phyloP scores from a whole-genome alignment of 1,284 basidiomycete species.

The Coniferiporia sulphurascens region DNA sequence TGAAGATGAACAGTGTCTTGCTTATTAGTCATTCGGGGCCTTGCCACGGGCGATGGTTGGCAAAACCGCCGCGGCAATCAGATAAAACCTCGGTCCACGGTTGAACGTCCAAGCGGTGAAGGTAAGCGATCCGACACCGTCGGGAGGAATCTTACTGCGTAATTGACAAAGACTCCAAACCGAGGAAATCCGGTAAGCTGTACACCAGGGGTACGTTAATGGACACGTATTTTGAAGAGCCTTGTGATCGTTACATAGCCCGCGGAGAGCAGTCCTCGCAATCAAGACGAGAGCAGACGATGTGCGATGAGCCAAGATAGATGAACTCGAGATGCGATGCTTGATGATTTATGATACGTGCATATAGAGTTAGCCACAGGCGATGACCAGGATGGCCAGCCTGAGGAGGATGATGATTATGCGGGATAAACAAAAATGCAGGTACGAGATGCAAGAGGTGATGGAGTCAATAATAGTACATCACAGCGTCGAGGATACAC shows the following conservation, averaged over 20 bases:
- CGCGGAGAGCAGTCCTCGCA: not conserved
- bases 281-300: not conserved
- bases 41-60: not conserved
- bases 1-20: not conserved
- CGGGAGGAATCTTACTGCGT: not conserved
- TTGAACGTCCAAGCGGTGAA: too few relatives aligned
- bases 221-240: not conserved
- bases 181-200: not conserved
- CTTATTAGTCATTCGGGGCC: not conserved
- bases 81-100: not conserved
- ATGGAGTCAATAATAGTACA: conserved; percentile 6
- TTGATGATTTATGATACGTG: not conserved
- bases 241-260: not conserved
- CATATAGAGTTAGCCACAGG: not conserved
- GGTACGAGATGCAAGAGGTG: not conserved
- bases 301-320: not conserved
- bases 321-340: not conserved
- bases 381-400: not conserved
- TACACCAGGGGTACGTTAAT: not conserved
- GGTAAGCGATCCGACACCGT: not conserved
- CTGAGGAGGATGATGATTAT: not conserved
- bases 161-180: not conserved
- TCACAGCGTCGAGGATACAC: conserved; percentile 10
- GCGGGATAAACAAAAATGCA: not conserved
- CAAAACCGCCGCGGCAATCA: not conserved